Conservation (phyloP, 75 land plant species). For the Azolla pinnata region DNA sequence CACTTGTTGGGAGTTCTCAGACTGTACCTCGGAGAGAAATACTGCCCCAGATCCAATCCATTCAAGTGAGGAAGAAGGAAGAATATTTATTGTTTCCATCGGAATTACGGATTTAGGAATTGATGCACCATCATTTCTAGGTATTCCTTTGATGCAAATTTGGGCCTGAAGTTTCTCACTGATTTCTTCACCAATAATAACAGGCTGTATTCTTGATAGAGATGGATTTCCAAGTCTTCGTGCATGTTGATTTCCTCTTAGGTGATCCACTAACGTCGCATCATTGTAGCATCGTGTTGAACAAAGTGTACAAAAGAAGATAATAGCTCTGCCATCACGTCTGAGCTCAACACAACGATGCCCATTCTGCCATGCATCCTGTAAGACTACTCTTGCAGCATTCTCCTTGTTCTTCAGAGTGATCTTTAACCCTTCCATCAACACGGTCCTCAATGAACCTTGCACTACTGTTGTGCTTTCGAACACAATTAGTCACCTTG, state of each 20-base stretch:
- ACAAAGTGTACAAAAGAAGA: slow-evolving; percentile 82
- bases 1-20: slow-evolving; percentile 20
- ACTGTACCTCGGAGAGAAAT: slow-evolving; percentile 28
- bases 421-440: neutral
- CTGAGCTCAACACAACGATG: slow-evolving; percentile 68
- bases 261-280: slow-evolving; percentile 52
- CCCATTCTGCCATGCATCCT: slow-evolving; percentile 51
- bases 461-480: neutral
- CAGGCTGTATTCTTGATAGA: neutral
- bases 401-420: slow-evolving; percentile 26
- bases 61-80: slow-evolving; percentile 13
- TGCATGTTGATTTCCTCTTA: slow-evolving; percentile 59
- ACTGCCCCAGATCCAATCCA: slow-evolving; percentile 28
- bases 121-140: neutral
- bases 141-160: neutral
- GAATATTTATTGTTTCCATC: neutral
- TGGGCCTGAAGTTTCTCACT: neutral
- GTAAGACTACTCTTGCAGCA: slow-evolving; percentile 54
- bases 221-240: slow-evolving; percentile 12
- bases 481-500: neutral
- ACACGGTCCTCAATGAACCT: neutral
- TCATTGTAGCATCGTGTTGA: slow-evolving; percentile 69
- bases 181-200: neutral
- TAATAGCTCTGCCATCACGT: slow-evolving; percentile 47
- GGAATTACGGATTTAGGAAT: neutral